Evolutionary conservation across 2,329 filamentous ascomycete genomes (phyloP).

Genomic region (Alternaria brassicae): DNA sequence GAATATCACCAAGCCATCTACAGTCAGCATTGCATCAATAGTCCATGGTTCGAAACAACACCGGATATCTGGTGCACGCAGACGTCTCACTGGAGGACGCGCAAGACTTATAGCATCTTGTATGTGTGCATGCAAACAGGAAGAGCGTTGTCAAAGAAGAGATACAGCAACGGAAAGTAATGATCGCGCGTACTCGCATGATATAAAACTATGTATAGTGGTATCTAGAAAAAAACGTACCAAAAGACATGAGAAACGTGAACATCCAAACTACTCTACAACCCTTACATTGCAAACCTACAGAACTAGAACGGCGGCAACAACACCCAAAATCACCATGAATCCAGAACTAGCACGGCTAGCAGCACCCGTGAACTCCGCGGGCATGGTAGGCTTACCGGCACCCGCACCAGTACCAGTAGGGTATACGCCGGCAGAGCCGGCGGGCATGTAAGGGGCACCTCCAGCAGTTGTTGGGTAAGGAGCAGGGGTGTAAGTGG

Average conservation of each 20-base stretch:
- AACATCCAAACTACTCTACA: background rate
- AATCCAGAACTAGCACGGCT: conserved; percentile 31
- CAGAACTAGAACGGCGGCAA: conserved; percentile 33
- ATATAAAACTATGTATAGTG: conserved; percentile 2
- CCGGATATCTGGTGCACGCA: background rate
- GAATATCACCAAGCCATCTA: background rate
- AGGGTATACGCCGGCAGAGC: conserved; percentile 11
- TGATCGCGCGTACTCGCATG: conserved; percentile 5
- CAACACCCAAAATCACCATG: conserved; percentile 24
- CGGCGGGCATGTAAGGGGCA: conserved; percentile 12
- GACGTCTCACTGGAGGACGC: background rate
- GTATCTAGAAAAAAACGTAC: conserved; percentile 8
- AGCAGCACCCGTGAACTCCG: conserved; percentile 37
- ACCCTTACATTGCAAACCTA: conserved; percentile 9
- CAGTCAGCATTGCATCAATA: background rate
- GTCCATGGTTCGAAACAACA: background rate
- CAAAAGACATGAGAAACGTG: conserved; percentile 11
- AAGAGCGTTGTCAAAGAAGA: background rate
- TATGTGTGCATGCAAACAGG: background rate
- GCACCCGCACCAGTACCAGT: conserved; percentile 26
- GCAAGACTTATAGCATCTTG: background rate
- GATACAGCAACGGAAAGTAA: background rate
- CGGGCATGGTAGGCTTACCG: conserved; percentile 20
- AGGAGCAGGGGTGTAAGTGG: conserved; percentile 19
- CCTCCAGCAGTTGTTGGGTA: conserved; percentile 10